These are phyloP conservation scores for Rhododendron henanense DNA, from an alignment of 148 eudicot genomes.

Conservation along the genomic window DNA sequence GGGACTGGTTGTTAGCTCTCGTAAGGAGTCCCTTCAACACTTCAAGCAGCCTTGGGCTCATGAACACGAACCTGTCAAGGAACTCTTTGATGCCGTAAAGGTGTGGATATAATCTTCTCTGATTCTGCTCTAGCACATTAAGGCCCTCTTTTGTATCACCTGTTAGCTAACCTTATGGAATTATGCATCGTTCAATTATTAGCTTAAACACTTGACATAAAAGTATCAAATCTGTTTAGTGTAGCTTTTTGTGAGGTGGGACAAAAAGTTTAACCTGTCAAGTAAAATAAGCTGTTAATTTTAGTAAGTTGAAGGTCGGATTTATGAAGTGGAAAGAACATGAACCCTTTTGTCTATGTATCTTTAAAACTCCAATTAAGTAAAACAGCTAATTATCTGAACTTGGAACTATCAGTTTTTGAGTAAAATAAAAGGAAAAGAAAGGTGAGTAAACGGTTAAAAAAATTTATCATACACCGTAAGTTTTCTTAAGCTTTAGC, in stretches of 20 bases:
- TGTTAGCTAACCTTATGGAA: not conserved
- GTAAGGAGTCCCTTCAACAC: conserved; percentile 74
- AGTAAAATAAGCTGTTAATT: not conserved
- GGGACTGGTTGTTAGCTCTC: conserved; percentile 78
- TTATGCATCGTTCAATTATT: not conserved
- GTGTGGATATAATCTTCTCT: conserved; percentile 28
- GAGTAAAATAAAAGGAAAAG: not conserved
- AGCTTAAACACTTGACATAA: not conserved
- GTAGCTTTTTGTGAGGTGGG: not conserved
- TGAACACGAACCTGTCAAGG: conserved; percentile 63
- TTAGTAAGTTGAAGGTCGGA: not conserved
- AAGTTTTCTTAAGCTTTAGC: not conserved
- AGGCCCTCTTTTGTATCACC: not conserved
- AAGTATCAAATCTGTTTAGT: not conserved
- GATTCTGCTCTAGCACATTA: not conserved
- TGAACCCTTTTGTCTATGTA: not conserved
- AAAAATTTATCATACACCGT: not conserved
- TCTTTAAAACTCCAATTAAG: not conserved
- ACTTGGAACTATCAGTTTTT: not conserved
- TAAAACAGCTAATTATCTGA: not conserved
- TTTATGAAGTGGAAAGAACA: not conserved
- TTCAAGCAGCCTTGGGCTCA: conserved; percentile 93
- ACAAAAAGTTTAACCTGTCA: not conserved
- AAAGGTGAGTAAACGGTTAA: not conserved
- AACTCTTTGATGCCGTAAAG: conserved; percentile 71